These are phyloP conservation scores for Plasmodium cynomolgi DNA, from an alignment of 169 alveolate genomes.

Conservation along the genomic window DNA sequence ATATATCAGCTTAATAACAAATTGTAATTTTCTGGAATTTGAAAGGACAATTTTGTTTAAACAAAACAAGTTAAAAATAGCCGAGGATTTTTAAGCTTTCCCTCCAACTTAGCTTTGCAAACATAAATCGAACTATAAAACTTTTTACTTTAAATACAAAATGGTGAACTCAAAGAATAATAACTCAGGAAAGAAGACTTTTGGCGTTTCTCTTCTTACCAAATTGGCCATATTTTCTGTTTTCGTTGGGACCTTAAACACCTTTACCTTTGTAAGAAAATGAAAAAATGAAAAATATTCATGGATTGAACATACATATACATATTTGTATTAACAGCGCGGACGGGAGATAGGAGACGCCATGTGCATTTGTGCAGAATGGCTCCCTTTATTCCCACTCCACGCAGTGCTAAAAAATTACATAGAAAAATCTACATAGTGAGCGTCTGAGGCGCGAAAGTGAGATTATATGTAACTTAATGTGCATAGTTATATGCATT, in stretches of 20 bases:
- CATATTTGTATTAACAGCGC: neutral
- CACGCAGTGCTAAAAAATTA: neutral
- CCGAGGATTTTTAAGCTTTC: neutral
- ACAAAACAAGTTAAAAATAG: neutral
- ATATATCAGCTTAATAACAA: neutral
- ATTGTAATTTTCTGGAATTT: neutral
- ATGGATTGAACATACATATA: neutral
- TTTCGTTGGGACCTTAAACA: neutral
- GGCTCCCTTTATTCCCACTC: neutral
- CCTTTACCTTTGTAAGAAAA: neutral
- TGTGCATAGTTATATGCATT: neutral
- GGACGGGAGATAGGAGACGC: neutral
- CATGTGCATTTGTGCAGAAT: neutral
- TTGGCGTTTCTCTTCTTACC: neutral
- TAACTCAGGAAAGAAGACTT: neutral
- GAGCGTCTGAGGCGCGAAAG: neutral
- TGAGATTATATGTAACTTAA: neutral
- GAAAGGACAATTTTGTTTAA: neutral
- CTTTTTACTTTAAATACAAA: neutral
- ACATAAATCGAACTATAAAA: neutral
- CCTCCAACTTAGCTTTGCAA: neutral
- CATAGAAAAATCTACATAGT: neutral
- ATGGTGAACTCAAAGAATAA: neutral
- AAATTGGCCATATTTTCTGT: neutral
- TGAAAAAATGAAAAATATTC: neutral